Evolutionary conservation across 441 rosid genomes (phyloP).

Genomic region (Pelargonium citronellum): DNA sequence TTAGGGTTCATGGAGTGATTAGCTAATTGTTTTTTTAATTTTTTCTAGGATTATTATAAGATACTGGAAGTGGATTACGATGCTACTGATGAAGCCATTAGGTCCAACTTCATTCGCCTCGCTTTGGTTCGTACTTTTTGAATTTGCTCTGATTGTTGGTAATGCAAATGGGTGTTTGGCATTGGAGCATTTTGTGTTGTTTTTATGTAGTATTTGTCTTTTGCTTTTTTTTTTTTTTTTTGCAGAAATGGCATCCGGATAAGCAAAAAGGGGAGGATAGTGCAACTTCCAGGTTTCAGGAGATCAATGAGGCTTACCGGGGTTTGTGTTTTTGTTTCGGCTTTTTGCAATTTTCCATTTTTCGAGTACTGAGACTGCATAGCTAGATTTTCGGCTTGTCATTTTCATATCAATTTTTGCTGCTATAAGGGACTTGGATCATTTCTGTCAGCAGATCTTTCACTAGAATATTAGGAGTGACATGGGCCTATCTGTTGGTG

Average conservation of each 20-base stretch:
- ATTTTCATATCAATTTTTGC: too few relatives aligned
- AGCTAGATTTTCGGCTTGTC: too few relatives aligned
- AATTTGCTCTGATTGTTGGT: background rate
- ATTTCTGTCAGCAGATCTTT: too few relatives aligned
- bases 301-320: conserved; percentile 90
- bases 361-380: too few relatives aligned
- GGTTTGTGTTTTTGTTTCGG: conserved; percentile 33
- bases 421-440: too few relatives aligned
- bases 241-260: conserved; percentile 95
- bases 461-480: too few relatives aligned
- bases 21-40: background rate
- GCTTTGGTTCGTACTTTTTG: conserved; percentile 49
- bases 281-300: conserved; percentile 79
- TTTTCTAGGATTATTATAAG: conserved; percentile 72
- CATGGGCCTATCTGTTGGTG: too few relatives aligned
- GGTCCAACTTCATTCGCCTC: conserved; percentile 84
- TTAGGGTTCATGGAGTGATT: conserved; percentile 1
- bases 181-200: background rate
- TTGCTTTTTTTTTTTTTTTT: too few relatives aligned
- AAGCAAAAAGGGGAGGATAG: conserved; percentile 55
- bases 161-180: background rate
- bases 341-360: background rate
- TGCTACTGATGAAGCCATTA: conserved; percentile 75
- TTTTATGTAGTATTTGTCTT: background rate
- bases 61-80: conserved; percentile 70